Base-by-base conservation (phyloP, 148 eudicot genomes). In the Rhododendron williamsianum region DNA sequence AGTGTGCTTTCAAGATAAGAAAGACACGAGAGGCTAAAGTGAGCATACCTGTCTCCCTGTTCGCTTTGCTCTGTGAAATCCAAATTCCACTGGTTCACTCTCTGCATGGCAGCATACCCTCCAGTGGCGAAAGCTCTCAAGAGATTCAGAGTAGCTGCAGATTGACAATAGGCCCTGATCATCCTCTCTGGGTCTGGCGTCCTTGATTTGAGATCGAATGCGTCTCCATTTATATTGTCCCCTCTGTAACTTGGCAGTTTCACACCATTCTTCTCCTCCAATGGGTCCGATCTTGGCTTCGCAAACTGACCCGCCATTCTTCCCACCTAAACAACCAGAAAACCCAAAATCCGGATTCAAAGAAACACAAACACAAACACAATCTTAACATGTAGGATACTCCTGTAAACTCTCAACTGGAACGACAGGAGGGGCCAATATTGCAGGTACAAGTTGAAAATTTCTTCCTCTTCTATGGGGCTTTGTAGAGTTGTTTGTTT, bases 241-340 rank as follows among this genome's bases (percentile, higher is more conserved):
- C 93, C 93, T 81, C 91, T 91, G 88, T 91, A 91, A 87, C 93
- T 91, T 4, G 93, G 93, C 83, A 91, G 76, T 83, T 91, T 91
- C 78, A 89, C 90, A 18, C 93, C 93, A 63, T 91, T 56, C 78
- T 89, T 88, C 83, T 91, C 93, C 90, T 91, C 93, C 25, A 91
- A 73, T 10, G 82, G 23, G 25, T 91, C 93, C 2, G 92, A 91
- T 80, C 92, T 91, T 10, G 92, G 92, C 84, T 91, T 91, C 19
- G 98, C 98, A 86, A 95, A 95, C 80, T 95, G 98, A 45, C 98
- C 98, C 0, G 98, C 98, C 98, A 96, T 96, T 91, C 98, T 92
- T 83, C 98, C 98, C 80, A 94, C 95, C 98, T 94, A 79, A 65
- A 71, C 51, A 58, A 18, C 45, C 78, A 23, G 30, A 77, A 78